phyloP scores from a whole-genome alignment of 2,329 filamentous ascomycete species.

The Pseudocercospora cruenta region DNA sequence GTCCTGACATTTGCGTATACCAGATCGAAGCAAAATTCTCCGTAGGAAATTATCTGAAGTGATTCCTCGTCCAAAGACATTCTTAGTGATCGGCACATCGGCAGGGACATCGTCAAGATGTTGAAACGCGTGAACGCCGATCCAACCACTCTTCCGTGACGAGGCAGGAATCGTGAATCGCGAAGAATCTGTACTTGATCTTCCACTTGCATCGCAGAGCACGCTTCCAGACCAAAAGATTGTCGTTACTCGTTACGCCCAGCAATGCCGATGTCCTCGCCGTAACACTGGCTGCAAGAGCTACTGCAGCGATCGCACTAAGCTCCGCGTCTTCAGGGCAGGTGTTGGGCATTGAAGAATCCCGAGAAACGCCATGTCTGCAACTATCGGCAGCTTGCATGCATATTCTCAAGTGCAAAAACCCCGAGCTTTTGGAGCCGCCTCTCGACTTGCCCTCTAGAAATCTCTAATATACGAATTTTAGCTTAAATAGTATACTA shows the following conservation, averaged over 20 bases:
- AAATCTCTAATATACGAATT: no score
- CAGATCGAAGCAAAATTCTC: neutral
- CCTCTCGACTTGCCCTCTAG: no score
- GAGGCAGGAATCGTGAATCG: neutral
- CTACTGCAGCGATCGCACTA: no score
- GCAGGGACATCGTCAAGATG: neutral
- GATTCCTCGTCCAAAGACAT: neutral
- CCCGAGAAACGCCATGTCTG: neutral
- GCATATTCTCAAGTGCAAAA: no score
- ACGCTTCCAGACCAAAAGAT: neutral
- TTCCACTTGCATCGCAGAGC: neutral
- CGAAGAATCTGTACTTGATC: neutral
- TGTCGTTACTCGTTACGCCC: neutral
- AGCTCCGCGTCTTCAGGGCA: no score
- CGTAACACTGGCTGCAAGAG: no score
- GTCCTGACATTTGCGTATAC: neutral
- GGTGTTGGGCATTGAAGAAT: no score
- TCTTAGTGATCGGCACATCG: neutral
- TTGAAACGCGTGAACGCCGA: neutral
- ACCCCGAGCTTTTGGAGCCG: no score
- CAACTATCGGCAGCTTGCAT: neutral
- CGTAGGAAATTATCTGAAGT: neutral
- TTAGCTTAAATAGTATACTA: no score
- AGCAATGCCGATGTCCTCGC: no score
- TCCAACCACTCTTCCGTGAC: constrained; percentile 1